Conservation (phyloP, 257 asterid genomes). For the Jaltomata sinuosa region DNA sequence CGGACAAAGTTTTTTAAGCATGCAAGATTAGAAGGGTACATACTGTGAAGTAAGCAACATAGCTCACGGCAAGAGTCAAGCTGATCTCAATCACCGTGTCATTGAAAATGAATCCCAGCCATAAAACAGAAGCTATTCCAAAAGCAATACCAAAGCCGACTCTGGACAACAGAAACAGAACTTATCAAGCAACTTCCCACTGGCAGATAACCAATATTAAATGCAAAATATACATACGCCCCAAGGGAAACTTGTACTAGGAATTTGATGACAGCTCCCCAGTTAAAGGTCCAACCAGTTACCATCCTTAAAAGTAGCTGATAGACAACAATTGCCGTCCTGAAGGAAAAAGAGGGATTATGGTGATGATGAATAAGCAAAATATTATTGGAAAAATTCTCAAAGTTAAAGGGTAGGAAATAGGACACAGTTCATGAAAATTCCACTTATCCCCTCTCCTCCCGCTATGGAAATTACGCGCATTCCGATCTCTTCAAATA, state of each 20-base stretch:
- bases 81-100: slow-evolving; percentile 93
- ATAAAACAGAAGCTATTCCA: slow-evolving; percentile 76
- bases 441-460: background rate
- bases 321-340: slow-evolving; percentile 94
- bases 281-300: slow-evolving; percentile 63
- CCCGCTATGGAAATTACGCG: background rate
- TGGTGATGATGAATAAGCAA: background rate
- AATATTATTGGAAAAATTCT: background rate
- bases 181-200: slow-evolving; percentile 17
- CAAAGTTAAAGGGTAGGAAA: background rate
- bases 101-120: slow-evolving; percentile 97
- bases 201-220: slow-evolving; percentile 1
- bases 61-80: slow-evolving; percentile 93
- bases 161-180: slow-evolving; percentile 34
- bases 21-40: slow-evolving; percentile 19
- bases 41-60: slow-evolving; percentile 87
- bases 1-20: background rate
- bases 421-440: background rate
- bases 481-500: background rate
- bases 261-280: slow-evolving; percentile 63
- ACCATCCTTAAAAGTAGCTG: slow-evolving; percentile 83
- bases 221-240: slow-evolving; percentile 63
- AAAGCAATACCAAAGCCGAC: slow-evolving; percentile 83
- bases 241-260: slow-evolving; percentile 77
- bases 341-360: slow-evolving; percentile 30